Percentiles rank a stretch among this genome's conserved stretches.
These are phyloP conservation scores for Candida sojae DNA, from an alignment of 1,139 yeast species.

Conservation along the genomic window DNA sequence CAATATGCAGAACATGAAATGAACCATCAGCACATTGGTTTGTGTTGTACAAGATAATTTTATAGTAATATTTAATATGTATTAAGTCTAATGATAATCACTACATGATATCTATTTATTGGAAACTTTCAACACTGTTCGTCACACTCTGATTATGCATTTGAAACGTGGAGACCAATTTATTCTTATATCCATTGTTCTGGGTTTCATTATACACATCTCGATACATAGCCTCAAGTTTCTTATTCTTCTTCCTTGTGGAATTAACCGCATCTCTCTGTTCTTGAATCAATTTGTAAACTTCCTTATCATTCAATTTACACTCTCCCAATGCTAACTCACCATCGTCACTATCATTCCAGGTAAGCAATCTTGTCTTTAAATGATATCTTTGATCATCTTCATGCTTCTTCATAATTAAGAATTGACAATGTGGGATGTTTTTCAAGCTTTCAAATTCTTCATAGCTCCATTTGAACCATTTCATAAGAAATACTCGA, in stretches of 20 bases:
- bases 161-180: conserved; percentile 20
- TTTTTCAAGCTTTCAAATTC: conserved; percentile 81
- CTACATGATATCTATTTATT: background rate
- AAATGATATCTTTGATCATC: conserved; percentile 48
- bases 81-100: background rate
- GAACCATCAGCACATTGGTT: background rate
- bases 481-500: conserved; percentile 84
- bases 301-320: conserved; percentile 37
- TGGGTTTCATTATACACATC: conserved; percentile 18
- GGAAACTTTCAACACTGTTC: conserved; percentile 23
- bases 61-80: too few relatives aligned
- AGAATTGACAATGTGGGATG: conserved; percentile 80
- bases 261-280: conserved; percentile 45
- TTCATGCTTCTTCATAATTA: conserved; percentile 67
- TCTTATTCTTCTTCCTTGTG: conserved; percentile 38
- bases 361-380: conserved; percentile 56
- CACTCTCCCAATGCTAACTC: conserved; percentile 39
- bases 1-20: background rate
- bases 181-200: conserved; percentile 15
- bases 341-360: conserved; percentile 57
- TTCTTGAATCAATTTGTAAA: conserved; percentile 45
- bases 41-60: too few relatives aligned
- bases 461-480: conserved; percentile 93
- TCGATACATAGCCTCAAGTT: conserved; percentile 35
- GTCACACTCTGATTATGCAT: conserved; percentile 32